A percentile compares a stretch with the other conserved stretches of the same genome.
Evolutionary conservation across 2,329 filamentous ascomycete genomes (phyloP).

Genomic region (Dactylonectria estremocensis): DNA sequence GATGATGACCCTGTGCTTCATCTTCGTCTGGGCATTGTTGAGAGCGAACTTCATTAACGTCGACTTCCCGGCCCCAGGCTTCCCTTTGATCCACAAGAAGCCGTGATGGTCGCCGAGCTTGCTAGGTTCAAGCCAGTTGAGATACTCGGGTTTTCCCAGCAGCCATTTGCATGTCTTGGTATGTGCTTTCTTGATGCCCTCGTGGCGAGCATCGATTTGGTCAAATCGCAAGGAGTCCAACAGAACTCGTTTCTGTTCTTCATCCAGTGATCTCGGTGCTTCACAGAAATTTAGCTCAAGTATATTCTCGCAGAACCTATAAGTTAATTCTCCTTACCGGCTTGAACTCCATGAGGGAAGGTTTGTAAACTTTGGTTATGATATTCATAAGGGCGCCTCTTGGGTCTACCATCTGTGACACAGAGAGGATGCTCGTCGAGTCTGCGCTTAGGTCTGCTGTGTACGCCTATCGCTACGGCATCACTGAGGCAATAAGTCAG

Average conservation of each 20-base stretch:
- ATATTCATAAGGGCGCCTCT: not conserved
- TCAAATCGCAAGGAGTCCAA: slow-evolving; percentile 27
- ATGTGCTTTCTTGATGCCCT: slow-evolving; percentile 21
- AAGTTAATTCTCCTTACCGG: not conserved
- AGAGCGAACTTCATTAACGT: slow-evolving; percentile 60
- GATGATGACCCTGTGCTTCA: slow-evolving; percentile 45
- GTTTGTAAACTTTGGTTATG: not conserved
- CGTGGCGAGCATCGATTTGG: slow-evolving; percentile 27
- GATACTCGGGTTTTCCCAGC: slow-evolving; percentile 14
- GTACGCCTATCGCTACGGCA: not conserved
- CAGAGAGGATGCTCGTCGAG: slow-evolving; percentile 1
- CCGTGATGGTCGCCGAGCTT: slow-evolving; percentile 41
- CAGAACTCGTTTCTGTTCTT: slow-evolving; percentile 3
- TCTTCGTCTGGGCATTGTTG: slow-evolving; percentile 27
- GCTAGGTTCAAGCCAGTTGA: slow-evolving; percentile 12
- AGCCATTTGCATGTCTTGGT: slow-evolving; percentile 35
- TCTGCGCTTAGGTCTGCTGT: not conserved
- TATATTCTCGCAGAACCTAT: not conserved
- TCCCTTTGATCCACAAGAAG: slow-evolving; percentile 64
- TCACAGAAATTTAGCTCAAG: slow-evolving; percentile 1
- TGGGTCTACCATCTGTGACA: not conserved
- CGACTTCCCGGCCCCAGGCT: slow-evolving; percentile 62
- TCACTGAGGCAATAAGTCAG: not conserved
- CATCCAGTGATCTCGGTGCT: slow-evolving; percentile 10
- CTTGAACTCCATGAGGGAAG: not conserved